Evolutionary conservation across 2,329 filamentous ascomycete genomes (phyloP).

Genomic region (Colletotrichum costaricense): DNA sequence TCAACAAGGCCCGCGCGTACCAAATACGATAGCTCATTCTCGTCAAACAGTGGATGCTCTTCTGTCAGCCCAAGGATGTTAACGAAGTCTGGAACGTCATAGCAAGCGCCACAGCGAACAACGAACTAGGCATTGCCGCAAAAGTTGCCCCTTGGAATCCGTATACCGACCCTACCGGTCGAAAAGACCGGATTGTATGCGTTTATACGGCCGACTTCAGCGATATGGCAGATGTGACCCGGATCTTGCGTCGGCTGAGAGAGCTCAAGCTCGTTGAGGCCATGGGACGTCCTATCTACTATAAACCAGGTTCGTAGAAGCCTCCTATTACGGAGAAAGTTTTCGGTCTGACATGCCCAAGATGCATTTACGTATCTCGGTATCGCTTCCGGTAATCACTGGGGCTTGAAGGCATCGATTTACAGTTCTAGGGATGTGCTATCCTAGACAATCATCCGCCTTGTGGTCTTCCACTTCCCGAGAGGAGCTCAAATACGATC

Average conservation of each 20-base stretch:
- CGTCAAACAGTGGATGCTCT: conserved; percentile 77
- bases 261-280: conserved; percentile 69
- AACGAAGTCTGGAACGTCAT: conserved; percentile 74
- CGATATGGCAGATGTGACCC: conserved; percentile 74
- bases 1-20: background rate
- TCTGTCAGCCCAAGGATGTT: conserved; percentile 65
- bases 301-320: conserved; percentile 74
- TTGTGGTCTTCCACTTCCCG: no score
- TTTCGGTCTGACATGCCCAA: conserved; percentile 41
- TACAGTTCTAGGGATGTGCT: conserved; percentile 61
- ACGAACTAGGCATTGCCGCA: conserved; percentile 76
- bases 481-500: background rate
- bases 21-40: background rate
- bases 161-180: conserved; percentile 51
- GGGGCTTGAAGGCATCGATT: conserved; percentile 69
- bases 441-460: background rate
- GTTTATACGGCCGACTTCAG: conserved; percentile 83
- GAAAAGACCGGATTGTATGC: conserved; percentile 72
- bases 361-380: conserved; percentile 77
- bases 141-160: conserved; percentile 73
- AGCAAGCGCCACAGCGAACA: conserved; percentile 73
- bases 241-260: conserved; percentile 73
- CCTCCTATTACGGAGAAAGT: background rate
- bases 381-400: conserved; percentile 70
- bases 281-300: conserved; percentile 71